Conservation (phyloP, 2,329 filamentous ascomycete species). For the Bimuria novae-zelandiae region DNA sequence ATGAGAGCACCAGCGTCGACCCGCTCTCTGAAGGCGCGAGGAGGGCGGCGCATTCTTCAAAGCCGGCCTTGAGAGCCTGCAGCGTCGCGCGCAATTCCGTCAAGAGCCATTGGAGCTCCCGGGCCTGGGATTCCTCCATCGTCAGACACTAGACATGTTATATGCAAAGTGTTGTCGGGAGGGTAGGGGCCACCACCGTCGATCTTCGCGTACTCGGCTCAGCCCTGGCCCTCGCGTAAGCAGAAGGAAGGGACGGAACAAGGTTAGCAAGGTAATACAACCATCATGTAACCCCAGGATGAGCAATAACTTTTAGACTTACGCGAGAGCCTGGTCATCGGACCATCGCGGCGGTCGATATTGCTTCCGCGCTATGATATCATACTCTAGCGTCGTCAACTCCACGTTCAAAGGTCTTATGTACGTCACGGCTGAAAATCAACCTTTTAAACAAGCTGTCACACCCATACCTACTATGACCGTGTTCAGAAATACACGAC, state of each 20-base stretch:
- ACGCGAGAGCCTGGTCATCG: too few relatives aligned
- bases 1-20: slow-evolving; percentile 87
- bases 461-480: neutral
- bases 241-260: too few relatives aligned
- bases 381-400: too few relatives aligned
- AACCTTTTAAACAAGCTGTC: slow-evolving; percentile 12
- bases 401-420: neutral
- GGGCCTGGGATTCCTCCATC: slow-evolving; percentile 58
- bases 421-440: slow-evolving; percentile 15
- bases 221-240: too few relatives aligned
- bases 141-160: slow-evolving; percentile 65
- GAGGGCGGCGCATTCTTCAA: slow-evolving; percentile 87
- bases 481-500: neutral
- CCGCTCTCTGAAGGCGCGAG: slow-evolving; percentile 84
- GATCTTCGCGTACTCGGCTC: too few relatives aligned
- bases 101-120: slow-evolving; percentile 68
- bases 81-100: slow-evolving; percentile 65
- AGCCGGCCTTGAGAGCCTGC: slow-evolving; percentile 66
- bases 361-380: too few relatives aligned
- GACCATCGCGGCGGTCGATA: too few relatives aligned
- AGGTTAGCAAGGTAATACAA: too few relatives aligned
- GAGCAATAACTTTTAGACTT: too few relatives aligned
- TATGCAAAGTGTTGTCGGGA: too few relatives aligned
- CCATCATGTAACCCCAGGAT: too few relatives aligned
- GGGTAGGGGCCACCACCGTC: too few relatives aligned